These are phyloP conservation scores for Claviceps maximensis DNA, from an alignment of 2,329 filamentous ascomycete genomes.

Conservation along the genomic window DNA sequence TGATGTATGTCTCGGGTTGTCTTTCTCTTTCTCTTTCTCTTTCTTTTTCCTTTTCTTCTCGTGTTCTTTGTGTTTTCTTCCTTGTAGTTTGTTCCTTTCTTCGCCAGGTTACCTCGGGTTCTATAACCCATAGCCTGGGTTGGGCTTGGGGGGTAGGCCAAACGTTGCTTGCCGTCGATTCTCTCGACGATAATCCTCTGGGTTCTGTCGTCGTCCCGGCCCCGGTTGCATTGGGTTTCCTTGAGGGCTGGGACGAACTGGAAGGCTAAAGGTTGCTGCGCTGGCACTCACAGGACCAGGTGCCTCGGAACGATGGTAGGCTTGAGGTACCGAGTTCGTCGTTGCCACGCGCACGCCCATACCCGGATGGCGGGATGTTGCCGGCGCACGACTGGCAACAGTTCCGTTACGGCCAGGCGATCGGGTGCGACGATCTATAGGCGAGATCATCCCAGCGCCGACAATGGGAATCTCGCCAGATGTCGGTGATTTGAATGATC, in stretches of 20 bases:
- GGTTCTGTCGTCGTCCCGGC: conserved; percentile 43
- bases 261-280: conserved; percentile 44
- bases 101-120: neutral
- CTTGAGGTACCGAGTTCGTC: conserved; percentile 40
- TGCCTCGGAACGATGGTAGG: conserved; percentile 24
- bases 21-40: neutral
- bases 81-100: neutral
- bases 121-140: conserved; percentile 23
- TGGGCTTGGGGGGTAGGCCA: conserved; percentile 31
- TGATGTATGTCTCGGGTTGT: neutral
- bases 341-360: conserved; percentile 38
- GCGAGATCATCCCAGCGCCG: conserved; percentile 40
- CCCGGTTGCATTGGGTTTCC: conserved; percentile 46
- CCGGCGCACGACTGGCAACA: conserved; percentile 29
- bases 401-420: conserved; percentile 39
- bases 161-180: conserved; percentile 41
- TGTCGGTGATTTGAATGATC: conserved; percentile 46
- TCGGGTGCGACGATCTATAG: conserved; percentile 37
- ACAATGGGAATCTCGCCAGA: conserved; percentile 60
- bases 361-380: conserved; percentile 36
- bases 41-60: neutral
- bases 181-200: conserved; percentile 39
- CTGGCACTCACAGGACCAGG: conserved; percentile 29
- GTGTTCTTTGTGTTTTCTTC: too few species aligned
- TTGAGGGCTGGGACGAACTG: conserved; percentile 49